Evolutionary conservation across 108 stramenopile genomes (phyloP).

Genomic region (Seminavis robusta): DNA sequence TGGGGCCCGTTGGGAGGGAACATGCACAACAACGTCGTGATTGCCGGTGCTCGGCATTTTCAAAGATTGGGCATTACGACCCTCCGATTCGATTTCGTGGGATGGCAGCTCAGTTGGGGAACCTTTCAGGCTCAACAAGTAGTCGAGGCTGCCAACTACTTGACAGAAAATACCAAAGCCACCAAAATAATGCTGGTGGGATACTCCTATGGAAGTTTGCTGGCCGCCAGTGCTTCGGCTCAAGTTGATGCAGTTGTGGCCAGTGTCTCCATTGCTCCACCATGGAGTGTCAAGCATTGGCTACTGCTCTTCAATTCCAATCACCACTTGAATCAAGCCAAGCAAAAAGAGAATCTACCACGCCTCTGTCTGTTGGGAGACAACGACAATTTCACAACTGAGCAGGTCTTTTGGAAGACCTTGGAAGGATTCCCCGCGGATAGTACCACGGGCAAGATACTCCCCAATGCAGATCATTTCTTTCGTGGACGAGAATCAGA

Average conservation of each 20-base stretch:
- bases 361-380: conserved; percentile 41
- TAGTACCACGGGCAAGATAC: conserved; percentile 33
- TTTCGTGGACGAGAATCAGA: conserved; percentile 49
- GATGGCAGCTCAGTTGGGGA: conserved; percentile 38
- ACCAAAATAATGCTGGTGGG: conserved; percentile 42
- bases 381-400: conserved; percentile 54
- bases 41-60: conserved; percentile 41
- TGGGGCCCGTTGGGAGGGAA: conserved; percentile 61
- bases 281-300: conserved; percentile 43
- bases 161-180: conserved; percentile 2
- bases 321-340: conserved; percentile 40
- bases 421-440: conserved; percentile 16
- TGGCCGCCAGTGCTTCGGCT: conserved; percentile 38
- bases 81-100: conserved; percentile 42
- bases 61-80: conserved; percentile 50
- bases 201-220: conserved; percentile 58
- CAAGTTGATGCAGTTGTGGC: conserved; percentile 40
- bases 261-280: conserved; percentile 45
- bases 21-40: conserved; percentile 59
- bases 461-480: conserved; percentile 51
- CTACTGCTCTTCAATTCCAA: conserved; percentile 43
- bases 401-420: conserved; percentile 27
- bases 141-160: not conserved
- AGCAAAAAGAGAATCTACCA: conserved; percentile 17
- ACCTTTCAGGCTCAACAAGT: conserved; percentile 48